Base-by-base conservation (phyloP, 495 filamentous ascomycete genomes). In the Pseudoneurospora amorphoporcata region DNA sequence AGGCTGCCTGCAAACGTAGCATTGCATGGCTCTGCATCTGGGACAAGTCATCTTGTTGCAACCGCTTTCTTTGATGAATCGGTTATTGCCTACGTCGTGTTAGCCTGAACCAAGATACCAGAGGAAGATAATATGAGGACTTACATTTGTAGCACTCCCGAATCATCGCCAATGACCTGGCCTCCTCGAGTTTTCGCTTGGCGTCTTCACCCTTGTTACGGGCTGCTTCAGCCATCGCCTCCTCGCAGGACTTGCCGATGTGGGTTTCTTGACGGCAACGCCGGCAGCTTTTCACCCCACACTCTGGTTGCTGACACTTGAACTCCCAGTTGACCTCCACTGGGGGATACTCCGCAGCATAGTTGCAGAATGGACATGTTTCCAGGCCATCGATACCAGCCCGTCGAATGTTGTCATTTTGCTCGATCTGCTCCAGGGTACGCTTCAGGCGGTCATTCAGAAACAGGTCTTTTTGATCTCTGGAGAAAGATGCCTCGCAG, bases 31-130 rank as follows among this genome's bases (percentile, higher is more conserved):
- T 4, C 71, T 23, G 74, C 92, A 95, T 0, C 77, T 77, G 5
- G 40, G 7, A 75, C 93, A 97, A 0, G 76, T 84, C 83, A 97
- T 91, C 82, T 94, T 96, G 80, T 97, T 97, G 82, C 94, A 97
- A 10, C 94, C 94, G 40, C 83, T 79, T 71, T 90, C 86, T 77
- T 96, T 97, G 77, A 96, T 83, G 75, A 91, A 93, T 0, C 87
- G 84, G 9, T 84, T 86, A 14, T 81, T 73, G 76, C 90, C 89
- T 86, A 53, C 38, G 5, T 29, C n/a, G 41, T 23, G 76, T 84
- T 70, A 84, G 77, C 65, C 69, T 80, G 39, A 39, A 38, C 17
- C 4, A n/a, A 19, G 4, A 9, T 3, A 29, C 12, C 38, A 70
- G 68, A 17, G 19, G 19, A 45, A 39, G 4, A 23, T 8, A 16